Percentiles rank a stretch among this genome's conserved stretches.
Conservation (phyloP, 2,329 filamentous ascomycete genomes). For the Aspergillus brasiliensis region DNA sequence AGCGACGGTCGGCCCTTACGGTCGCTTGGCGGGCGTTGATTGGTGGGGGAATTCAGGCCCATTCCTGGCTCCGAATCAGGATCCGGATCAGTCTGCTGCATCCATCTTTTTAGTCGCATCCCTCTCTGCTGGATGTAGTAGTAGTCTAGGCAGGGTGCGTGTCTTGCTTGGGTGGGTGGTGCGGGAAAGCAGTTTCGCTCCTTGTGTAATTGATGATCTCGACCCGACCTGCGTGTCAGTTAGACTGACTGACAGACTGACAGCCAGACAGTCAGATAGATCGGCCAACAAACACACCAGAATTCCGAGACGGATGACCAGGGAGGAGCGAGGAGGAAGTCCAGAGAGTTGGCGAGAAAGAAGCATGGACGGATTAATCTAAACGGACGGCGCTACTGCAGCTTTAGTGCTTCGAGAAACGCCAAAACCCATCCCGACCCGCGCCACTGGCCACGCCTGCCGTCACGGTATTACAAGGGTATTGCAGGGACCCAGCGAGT, state of each 20-base stretch:
- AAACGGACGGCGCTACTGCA: conserved; percentile 2
- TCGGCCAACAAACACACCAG: too few species aligned
- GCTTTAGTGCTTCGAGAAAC: conserved; percentile 3
- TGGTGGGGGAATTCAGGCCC: neutral
- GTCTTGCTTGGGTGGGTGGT: neutral
- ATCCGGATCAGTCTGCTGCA: conserved; percentile 1
- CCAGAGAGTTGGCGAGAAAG: neutral
- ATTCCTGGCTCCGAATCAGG: conserved; percentile 1
- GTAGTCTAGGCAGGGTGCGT: neutral
- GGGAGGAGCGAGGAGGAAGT: too few species aligned
- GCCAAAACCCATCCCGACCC: neutral
- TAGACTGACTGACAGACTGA: neutral
- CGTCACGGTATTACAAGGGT: neutral
- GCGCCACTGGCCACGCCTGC: neutral
- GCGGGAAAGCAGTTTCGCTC: too few species aligned
- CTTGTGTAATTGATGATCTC: too few species aligned
- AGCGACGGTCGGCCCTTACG: neutral
- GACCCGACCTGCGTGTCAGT: neutral
- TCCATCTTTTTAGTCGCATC: neutral
- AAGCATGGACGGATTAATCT: neutral
- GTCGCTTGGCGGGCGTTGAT: neutral
- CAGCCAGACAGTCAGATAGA: neutral
- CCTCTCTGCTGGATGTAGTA: neutral
- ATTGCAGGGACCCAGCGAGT: neutral
- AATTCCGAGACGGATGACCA: too few species aligned